Conservation (phyloP, 441 rosid genomes). For the Gossypium lobatum region DNA sequence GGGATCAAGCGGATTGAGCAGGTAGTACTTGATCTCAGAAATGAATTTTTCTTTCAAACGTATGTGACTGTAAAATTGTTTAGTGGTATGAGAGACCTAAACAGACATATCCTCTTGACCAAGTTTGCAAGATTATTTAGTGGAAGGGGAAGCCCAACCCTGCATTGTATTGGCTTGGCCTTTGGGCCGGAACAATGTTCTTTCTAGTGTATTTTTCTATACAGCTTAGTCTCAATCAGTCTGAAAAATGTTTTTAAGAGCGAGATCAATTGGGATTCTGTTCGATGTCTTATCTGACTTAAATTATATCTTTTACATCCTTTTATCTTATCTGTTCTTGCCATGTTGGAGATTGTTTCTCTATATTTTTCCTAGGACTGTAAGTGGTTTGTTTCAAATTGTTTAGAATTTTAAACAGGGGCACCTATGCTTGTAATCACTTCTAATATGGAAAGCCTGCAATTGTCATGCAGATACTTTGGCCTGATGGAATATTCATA, state of each 20-base stretch:
- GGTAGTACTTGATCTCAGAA: conserved; percentile 38
- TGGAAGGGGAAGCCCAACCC: neutral
- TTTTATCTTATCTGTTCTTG: neutral
- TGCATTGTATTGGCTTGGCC: neutral
- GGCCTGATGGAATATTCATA: conserved; percentile 98
- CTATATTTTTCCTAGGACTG: neutral
- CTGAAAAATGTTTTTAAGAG: neutral
- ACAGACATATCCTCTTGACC: neutral
- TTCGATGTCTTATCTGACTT: neutral
- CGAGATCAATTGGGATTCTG: neutral
- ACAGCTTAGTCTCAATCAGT: neutral
- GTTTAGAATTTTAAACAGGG: too few species aligned
- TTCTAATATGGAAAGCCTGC: conserved; percentile 17
- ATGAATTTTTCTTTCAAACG: neutral
- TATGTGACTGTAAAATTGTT: neutral
- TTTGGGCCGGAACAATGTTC: neutral
- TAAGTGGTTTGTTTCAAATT: too few species aligned
- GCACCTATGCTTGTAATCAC: conserved; percentile 2
- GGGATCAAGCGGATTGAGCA: conserved; percentile 83
- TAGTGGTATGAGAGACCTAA: neutral
- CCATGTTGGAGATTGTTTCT: neutral
- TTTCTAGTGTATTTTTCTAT: neutral
- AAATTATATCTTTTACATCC: neutral
- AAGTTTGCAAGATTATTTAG: neutral
- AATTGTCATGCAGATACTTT: conserved; percentile 55